Evolutionary conservation across 371 early-diverging fungal genomes (phyloP).

Genomic region (Mucor indicus): DNA sequence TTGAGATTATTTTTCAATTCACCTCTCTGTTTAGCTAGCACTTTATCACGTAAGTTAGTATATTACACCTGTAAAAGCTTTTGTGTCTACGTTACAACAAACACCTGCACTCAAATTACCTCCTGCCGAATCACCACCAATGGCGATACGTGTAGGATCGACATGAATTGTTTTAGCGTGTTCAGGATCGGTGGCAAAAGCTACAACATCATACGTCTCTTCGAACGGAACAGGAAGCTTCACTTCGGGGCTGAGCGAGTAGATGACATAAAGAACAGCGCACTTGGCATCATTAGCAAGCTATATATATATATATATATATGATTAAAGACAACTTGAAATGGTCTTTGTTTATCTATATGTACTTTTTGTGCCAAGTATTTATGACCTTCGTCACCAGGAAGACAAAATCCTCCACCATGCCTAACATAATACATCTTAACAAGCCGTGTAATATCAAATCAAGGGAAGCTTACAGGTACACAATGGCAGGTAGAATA

Average conservation of each 20-base stretch:
- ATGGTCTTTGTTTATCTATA: too few species aligned
- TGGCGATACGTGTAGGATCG: slow-evolving; percentile 3
- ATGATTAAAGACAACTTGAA: background rate
- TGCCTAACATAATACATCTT: background rate
- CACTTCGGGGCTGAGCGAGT: slow-evolving; percentile 15
- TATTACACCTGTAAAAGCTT: background rate
- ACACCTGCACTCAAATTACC: slow-evolving; percentile 14
- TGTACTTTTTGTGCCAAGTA: slow-evolving; percentile 1
- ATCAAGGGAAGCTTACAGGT: background rate
- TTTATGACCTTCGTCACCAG: slow-evolving; percentile 3
- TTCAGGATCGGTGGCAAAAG: background rate
- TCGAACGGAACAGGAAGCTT: slow-evolving; percentile 16
- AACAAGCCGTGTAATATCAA: too few species aligned
- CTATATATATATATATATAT: background rate
- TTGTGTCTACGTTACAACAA: slow-evolving; percentile 3
- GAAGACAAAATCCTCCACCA: slow-evolving; percentile 1
- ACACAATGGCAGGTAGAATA: background rate
- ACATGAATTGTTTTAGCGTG: slow-evolving; percentile 1
- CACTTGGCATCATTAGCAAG: slow-evolving; percentile 1
- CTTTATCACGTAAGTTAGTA: slow-evolving; percentile 1
- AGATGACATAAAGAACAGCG: slow-evolving; percentile 11
- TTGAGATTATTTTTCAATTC: slow-evolving; percentile 5
- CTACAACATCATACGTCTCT: slow-evolving; percentile 4
- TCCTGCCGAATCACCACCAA: slow-evolving; percentile 24
- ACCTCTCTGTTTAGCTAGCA: slow-evolving; percentile 10